These are phyloP conservation scores for Solanum pennellii DNA, from an alignment of 257 asterid genomes.

Conservation along the genomic window DNA sequence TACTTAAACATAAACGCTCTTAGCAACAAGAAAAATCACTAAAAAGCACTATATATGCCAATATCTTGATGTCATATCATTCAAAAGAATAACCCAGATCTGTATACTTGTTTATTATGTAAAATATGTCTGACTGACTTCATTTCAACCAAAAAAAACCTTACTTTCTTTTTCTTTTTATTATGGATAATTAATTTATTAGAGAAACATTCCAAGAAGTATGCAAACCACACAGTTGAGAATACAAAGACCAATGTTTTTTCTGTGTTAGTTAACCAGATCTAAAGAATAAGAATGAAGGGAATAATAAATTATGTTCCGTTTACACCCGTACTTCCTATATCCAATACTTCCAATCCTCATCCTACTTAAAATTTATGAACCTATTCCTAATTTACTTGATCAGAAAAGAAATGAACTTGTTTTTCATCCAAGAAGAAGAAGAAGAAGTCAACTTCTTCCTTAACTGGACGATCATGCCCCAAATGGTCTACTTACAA, in stretches of 20 bases:
- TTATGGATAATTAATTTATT: neutral
- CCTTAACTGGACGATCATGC: neutral
- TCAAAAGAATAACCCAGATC: neutral
- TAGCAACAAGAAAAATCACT: neutral
- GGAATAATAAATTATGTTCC: neutral
- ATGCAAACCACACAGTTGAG: neutral
- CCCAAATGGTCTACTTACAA: neutral
- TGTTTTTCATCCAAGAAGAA: neutral
- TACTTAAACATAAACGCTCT: neutral
- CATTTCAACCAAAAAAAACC: neutral
- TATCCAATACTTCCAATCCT: neutral
- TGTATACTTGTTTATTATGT: neutral
- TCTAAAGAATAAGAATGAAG: neutral
- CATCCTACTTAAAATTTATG: neutral
- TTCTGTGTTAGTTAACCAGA: neutral
- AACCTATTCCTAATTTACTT: neutral
- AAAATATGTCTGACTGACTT: neutral
- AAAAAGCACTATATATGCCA: neutral
- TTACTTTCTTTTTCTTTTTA: neutral
- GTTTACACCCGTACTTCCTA: neutral
- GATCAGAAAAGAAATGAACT: neutral
- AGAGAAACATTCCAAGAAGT: neutral
- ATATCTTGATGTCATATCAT: neutral
- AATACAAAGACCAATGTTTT: neutral
- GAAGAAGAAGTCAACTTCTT: neutral